Conservation (phyloP, 2,329 filamentous ascomycete genomes). For the Rutstroemia sp. region DNA sequence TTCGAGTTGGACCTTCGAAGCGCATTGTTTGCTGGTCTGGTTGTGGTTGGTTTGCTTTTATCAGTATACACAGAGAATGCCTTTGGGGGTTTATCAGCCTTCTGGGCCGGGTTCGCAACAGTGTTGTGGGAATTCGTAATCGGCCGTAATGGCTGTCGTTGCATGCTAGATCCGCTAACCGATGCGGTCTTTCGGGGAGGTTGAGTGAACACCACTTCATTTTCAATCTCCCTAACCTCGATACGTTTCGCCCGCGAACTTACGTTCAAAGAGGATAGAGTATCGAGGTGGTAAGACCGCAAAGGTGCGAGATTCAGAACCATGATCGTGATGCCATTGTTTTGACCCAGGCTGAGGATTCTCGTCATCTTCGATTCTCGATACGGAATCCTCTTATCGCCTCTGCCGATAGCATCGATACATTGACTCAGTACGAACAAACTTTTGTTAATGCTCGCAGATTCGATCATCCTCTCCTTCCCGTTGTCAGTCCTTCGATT, state of each 20-base stretch:
- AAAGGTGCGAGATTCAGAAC: slow-evolving; percentile 88
- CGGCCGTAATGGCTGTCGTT: slow-evolving; percentile 72
- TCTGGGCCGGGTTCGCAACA: slow-evolving; percentile 51
- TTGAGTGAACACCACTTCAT: slow-evolving; percentile 83
- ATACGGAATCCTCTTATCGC: slow-evolving; percentile 76
- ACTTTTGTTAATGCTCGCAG: slow-evolving; percentile 95
- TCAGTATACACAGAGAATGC: slow-evolving; percentile 85
- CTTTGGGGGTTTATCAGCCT: slow-evolving; percentile 68
- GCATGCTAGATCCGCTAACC: slow-evolving; percentile 35
- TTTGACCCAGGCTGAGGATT: slow-evolving; percentile 85
- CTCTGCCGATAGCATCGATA: slow-evolving; percentile 81
- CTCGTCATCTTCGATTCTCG: slow-evolving; percentile 92
- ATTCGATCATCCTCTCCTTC: slow-evolving; percentile 88
- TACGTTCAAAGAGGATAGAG: slow-evolving; percentile 87
- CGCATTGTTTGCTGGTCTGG: slow-evolving; percentile 23
- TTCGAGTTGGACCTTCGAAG: slow-evolving; percentile 30
- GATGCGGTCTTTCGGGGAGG: slow-evolving; percentile 48
- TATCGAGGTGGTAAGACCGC: slow-evolving; percentile 90
- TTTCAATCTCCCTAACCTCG: slow-evolving; percentile 90
- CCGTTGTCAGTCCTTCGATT: slow-evolving; percentile 91
- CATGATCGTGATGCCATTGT: slow-evolving; percentile 94
- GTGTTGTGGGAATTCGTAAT: slow-evolving; percentile 70
- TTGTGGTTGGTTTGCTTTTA: slow-evolving; percentile 43
- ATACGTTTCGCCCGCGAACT: slow-evolving; percentile 95
- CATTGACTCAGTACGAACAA: slow-evolving; percentile 92